Base-by-base conservation (phyloP, 1,139 yeast genomes). In the Starmera stellimalicola region DNA sequence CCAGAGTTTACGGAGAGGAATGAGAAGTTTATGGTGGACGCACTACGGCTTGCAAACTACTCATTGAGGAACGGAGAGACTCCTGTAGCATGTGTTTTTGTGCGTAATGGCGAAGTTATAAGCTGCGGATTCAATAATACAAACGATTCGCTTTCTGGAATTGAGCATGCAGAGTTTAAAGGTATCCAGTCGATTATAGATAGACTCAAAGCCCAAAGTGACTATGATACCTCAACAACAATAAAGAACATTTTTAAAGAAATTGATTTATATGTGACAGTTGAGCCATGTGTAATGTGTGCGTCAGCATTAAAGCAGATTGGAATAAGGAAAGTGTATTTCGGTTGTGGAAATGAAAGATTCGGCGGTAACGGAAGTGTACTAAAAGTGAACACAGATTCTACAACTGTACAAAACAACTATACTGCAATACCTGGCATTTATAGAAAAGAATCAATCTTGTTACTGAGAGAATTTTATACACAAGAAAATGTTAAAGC, bases 261-360 rank as follows among this genome's bases (percentile, higher is more conserved):
- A 44, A 54, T 73, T 40, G 75, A 75, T 23, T 63, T 91, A 15
- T 91, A 87, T 55, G 99, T 91, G 17, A 85, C 97, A 0, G 97
- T 91, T 1, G 99, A 91, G 55, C 99, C 99, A 0, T 91, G 99
- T 55, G 80, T 93, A 9, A 91, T 91, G 99, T 91, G 99, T 62
- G 97, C 96, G 0, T 78, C 94, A 19, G 91, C 95, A 3, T 59
- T 91, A 33, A 70, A 91, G 37, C 98, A 91, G 50, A 55, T 88
- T 24, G 79, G 82, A 2, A 73, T 91, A 15, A 60, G 73, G 16
- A 63, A 65, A 28, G 95, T 88, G 2, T 75, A 77, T 29, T 91
- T 82, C 50, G 97, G 98, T 0, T 88, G 96, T 52, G 93, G 87
- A 0, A 91, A 91, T 53, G 97, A 91, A 44, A 60, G 98, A 33